Base-by-base conservation (phyloP, 768 basidiomycete genomes). In the Cystofilobasidium capitatum region DNA sequence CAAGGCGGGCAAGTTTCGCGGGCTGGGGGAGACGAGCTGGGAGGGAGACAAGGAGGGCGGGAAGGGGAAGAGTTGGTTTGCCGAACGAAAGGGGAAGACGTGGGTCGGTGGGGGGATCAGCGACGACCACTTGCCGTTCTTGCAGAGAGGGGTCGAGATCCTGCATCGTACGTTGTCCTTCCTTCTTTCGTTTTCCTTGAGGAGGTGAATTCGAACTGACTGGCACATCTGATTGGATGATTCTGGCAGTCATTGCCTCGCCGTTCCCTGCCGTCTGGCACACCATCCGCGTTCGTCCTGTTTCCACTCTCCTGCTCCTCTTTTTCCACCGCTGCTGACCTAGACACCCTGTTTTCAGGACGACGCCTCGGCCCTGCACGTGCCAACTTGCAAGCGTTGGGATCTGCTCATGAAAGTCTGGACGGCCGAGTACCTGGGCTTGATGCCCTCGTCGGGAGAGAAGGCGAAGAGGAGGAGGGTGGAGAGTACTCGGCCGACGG, bases 221-320 rank as follows among this genome's bases (percentile, higher is more conserved):
- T n/a, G n/a, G n/a, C n/a, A n/a, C n/a, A n/a, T n/a, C n/a, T n/a
- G n/a, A n/a, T n/a, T n/a, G 37, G 9, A 9, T 17, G 12, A 7
- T 33, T 44, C 26, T 71, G 16, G 0, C 60, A 68, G 75, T 98
- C 55, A 98, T 98, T 64, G 78, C 93, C 2, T 83, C 84, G 57
- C 91, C 89, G 2, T 99, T 98, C 76, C 96, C 96, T 3, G 67
- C 47, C 1, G 91, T 94, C 20, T 97, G 92, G 93, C 92, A 97
- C 76, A 86, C 83, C 10, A 74, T 89, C 40, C 75, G 74, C 65
- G 94, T 91, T 74, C 73, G 83, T 78, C 16, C 44, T 54, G 14
- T 37, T 36, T 61, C 31, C 31, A 36, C 47, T 47, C 64, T 9
- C 45, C 7, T 65, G 33, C 13, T 58, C 26, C 14, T 33, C 22